Conservation (phyloP, 495 filamentous ascomycete genomes). For the Penicillium soppii region DNA sequence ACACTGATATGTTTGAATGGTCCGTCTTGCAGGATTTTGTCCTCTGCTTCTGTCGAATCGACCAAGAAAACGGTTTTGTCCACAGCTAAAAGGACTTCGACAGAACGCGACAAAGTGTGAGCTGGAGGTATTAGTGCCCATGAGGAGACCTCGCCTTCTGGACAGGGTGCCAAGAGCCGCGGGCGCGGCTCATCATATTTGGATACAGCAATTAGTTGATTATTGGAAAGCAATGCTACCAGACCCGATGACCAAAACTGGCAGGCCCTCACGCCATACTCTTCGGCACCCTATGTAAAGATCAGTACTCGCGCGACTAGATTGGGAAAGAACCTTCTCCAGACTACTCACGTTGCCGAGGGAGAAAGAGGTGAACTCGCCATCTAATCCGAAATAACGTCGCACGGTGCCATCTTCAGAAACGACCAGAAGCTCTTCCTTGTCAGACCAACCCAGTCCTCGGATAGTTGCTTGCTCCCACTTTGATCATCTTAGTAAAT, state of each 20-base stretch:
- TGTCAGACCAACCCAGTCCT: conserved; percentile 94
- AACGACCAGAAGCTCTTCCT: conserved; percentile 88
- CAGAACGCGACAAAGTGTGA: conserved; percentile 88
- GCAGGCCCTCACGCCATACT: conserved; percentile 81
- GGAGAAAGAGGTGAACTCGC: conserved; percentile 94
- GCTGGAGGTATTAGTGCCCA: conserved; percentile 90
- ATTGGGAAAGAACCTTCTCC: background rate
- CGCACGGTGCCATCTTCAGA: conserved; percentile 87
- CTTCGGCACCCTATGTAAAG: conserved; percentile 66
- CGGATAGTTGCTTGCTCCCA: conserved; percentile 92
- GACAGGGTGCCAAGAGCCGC: conserved; percentile 73
- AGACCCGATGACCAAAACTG: conserved; percentile 90
- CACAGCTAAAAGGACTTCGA: conserved; percentile 89
- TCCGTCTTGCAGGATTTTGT: conserved; percentile 84
- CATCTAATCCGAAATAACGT: conserved; percentile 88
- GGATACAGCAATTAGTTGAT: conserved; percentile 80
- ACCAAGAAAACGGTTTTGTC: conserved; percentile 80
- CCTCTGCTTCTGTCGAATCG: conserved; percentile 85
- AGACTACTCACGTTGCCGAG: conserved; percentile 67
- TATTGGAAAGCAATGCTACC: conserved; percentile 89
- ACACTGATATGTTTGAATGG: conserved; percentile 88
- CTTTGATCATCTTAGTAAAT: conserved; percentile 36
- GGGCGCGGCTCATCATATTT: conserved; percentile 90
- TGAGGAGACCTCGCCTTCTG: conserved; percentile 76
- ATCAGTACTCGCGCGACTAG: conserved; percentile 10